Percentiles rank a stretch among this genome's conserved stretches.
These are phyloP conservation scores for Colletotrichum sp. DNA, from an alignment of 2,329 filamentous ascomycete genomes.

Conservation along the genomic window DNA sequence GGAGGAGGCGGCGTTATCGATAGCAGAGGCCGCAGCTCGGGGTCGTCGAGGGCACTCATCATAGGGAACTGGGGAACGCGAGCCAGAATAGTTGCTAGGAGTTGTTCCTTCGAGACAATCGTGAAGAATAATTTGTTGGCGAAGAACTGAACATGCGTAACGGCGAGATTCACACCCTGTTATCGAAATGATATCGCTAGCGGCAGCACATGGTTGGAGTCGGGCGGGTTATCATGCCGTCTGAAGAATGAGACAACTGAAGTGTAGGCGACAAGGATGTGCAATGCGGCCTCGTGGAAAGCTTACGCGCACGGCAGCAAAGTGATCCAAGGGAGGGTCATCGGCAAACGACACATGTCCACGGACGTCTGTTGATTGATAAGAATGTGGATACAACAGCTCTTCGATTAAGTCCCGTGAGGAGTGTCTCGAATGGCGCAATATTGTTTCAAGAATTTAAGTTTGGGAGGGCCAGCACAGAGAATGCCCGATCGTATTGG, in stretches of 20 bases:
- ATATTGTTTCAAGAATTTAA: conserved; percentile 7
- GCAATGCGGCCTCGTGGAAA: not conserved
- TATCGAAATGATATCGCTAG: not conserved
- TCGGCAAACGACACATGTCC: not conserved
- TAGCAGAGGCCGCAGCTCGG: not conserved
- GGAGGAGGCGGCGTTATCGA: not conserved
- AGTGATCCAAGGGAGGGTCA: not conserved
- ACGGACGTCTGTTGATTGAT: not conserved
- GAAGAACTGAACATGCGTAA: not conserved
- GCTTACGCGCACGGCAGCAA: not conserved
- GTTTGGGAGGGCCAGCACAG: not conserved
- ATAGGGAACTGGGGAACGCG: not conserved
- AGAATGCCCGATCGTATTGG: not conserved
- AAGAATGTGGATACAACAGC: not conserved
- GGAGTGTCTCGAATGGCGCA: conserved; percentile 1
- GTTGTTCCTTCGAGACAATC: not conserved
- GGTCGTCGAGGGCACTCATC: not conserved
- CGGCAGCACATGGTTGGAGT: not conserved
- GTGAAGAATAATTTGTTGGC: not conserved
- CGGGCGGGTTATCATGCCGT: not conserved
- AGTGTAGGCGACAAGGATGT: not conserved
- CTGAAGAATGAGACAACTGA: not conserved
- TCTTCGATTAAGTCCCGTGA: not conserved
- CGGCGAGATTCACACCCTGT: not conserved
- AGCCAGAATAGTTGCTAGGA: not conserved